These are phyloP conservation scores for Trichoderma lentiforme DNA, from an alignment of 2,329 filamentous ascomycete genomes.

Conservation along the genomic window DNA sequence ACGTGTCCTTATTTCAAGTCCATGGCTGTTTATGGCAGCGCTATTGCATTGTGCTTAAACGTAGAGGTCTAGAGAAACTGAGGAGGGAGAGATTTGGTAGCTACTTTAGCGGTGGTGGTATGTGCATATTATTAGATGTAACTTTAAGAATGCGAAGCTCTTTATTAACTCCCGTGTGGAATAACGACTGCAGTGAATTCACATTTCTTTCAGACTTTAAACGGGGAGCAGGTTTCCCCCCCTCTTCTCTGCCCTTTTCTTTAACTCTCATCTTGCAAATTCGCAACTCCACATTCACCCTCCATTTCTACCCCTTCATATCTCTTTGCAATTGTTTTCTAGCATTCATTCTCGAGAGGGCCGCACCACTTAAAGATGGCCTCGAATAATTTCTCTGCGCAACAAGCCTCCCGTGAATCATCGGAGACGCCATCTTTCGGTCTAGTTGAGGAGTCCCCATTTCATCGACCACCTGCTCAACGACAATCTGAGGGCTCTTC, in stretches of 20 bases:
- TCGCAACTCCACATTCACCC: background rate
- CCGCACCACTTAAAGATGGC: background rate
- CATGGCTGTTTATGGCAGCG: no score
- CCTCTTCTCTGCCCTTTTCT: background rate
- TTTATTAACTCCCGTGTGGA: background rate
- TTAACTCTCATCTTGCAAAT: background rate
- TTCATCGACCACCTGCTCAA: background rate
- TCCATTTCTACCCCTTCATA: background rate
- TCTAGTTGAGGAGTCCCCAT: fast-evolving
- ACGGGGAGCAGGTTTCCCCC: background rate
- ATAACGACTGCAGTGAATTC: no score
- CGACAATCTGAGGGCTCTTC: background rate
- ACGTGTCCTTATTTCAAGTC: no score
- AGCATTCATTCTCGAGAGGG: background rate
- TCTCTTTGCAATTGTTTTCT: background rate
- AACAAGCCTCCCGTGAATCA: background rate
- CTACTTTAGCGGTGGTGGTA: background rate
- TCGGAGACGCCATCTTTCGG: background rate
- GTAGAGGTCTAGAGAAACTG: background rate
- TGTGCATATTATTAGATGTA: background rate
- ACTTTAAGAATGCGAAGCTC: background rate
- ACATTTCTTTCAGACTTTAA: no score
- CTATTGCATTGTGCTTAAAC: background rate
- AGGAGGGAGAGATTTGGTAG: background rate
- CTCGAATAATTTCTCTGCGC: background rate